Evolutionary conservation across 1,284 basidiomycete species (phyloP), one percentile per base, ranked within the genome.

Genomic region (Phellopilus nigrolimitatus): DNA sequence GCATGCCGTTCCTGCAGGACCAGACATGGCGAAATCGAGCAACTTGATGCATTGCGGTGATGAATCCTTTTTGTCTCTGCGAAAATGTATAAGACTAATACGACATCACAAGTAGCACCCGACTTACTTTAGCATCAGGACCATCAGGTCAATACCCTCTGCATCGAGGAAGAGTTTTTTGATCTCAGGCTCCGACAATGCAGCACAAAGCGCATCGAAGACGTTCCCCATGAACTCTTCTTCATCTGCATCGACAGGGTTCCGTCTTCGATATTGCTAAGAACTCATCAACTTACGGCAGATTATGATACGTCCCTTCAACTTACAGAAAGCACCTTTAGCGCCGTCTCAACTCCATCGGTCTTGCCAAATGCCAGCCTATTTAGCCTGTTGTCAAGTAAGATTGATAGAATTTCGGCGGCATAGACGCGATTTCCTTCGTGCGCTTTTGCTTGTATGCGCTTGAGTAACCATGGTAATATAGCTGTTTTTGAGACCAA

Each of bases 201-300:
- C 77, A 0, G 92, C 91, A 64, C 95, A 98, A 19, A 99, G 68
- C 0, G 84, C 71, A 66, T 97, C 91, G 61, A 99, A 97, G 2
- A 91, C 59, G 65, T 99, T 99, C 65, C 98, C 95, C 89, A 98
- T 93, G 67, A 93, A 98, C 65, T 99, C 97, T 8, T 82, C 76
- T 68, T 99, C 95, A 56, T 99, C 97, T 4, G 84, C 79, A 58
- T 92, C 86, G 0, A 70, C 69, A 0, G 94, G 94, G 62, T 97
- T 88, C 41, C 80, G 75, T 60, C 82, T 80, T 44, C 94, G 83
- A 64, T 87, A 98, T 79, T 88, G 84, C 91, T 95, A 51, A 8
- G 44, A n/a, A 28, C 15, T 34, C 37, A 25, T 49, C 24, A 54
- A 36, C 10, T 25, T 27, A 12, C 45, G 46, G 48, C 39, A 36